Conservation (phyloP, 1,284 basidiomycete species). For the Puccinia polysora region DNA sequence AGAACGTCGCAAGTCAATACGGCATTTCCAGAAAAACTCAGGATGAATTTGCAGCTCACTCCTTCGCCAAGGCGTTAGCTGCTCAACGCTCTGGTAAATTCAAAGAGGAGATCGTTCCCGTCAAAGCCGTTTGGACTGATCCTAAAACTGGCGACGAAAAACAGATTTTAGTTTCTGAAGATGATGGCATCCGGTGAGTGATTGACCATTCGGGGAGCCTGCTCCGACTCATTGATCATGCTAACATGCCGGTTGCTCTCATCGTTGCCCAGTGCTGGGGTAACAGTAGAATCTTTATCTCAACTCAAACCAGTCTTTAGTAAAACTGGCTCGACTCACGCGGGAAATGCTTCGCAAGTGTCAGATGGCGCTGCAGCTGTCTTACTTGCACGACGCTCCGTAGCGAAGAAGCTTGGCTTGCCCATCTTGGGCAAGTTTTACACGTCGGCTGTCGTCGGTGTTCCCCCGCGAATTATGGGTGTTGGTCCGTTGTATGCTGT, state of each 20-base stretch:
- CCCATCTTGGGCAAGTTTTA: constrained; percentile 51
- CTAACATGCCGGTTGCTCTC: too few species aligned
- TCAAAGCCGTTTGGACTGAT: constrained; percentile 45
- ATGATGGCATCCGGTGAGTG: constrained; percentile 50
- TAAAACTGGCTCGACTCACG: constrained; percentile 48
- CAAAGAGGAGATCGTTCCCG: constrained; percentile 50
- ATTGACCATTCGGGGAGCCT: too few species aligned
- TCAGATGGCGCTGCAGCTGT: constrained; percentile 51
- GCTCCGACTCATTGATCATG: too few species aligned
- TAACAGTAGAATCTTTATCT: constrained; percentile 45
- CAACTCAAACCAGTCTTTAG: constrained; percentile 52
- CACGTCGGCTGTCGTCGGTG: constrained; percentile 49
- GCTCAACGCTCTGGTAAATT: constrained; percentile 50
- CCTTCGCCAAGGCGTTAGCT: constrained; percentile 48
- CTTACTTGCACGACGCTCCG: constrained; percentile 49
- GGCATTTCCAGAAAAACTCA: constrained; percentile 48
- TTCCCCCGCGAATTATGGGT: constrained; percentile 52
- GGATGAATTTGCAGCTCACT: constrained; percentile 50
- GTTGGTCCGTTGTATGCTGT: constrained; percentile 50
- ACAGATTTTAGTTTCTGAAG: constrained; percentile 47
- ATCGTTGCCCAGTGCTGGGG: too few species aligned
- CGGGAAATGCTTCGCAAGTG: constrained; percentile 52
- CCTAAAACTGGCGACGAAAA: constrained; percentile 48
- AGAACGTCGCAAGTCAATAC: constrained; percentile 50
- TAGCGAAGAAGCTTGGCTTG: constrained; percentile 50